Evolutionary conservation across 371 early-diverging fungal genomes (phyloP), one percentile per base, ranked within the genome.

Genomic region (Dinochytrium kinnereticum): DNA sequence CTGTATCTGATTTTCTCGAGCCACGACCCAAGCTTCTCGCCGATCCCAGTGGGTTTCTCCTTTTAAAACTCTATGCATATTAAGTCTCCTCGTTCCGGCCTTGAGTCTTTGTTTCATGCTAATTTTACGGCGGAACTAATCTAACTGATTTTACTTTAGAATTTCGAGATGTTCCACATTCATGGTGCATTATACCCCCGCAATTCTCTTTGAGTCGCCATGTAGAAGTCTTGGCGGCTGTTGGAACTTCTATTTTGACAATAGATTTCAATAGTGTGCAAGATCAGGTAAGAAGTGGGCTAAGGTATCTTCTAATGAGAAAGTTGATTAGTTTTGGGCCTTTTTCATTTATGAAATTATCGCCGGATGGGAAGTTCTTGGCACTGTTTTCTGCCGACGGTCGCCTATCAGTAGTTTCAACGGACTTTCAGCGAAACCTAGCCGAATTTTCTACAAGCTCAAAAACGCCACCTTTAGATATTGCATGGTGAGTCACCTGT

Each of bases 141-240:
- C 34, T 0, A 30, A 38, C 36, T 74, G 38, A 59, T 37, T 59
- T 39, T 64, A 33, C 38, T 17, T 31, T 68, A 89, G 90, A 85
- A 7, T 64, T 95, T 39, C 84, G 85, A 2, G 90, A 89, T 53
- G 83, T 81, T 53, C 94, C 95, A 5, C 87, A 90, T 44, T 89
- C 93, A 69, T 98, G 98, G 98, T 84, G 91, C 0, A 87, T 97
- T 0, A 90, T 98, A 24, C 91, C 96, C 5, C 97, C 98, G 51
- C 91, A 95, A 21, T 86, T 89, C 68, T 93, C 95, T 0, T 82
- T 94, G 37, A 94, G 95, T 76, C 82, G 93, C 68, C 96, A 96
- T 74, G 90, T 96, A 1, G 98, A 97, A 76, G 94, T 98, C 0
- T 82, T 95, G 33, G 79, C 94, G 33, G 91, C 95, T 0, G 88